phyloP scores from a whole-genome alignment of 345 rosid genomes.

The Eucalyptus pauciflora region DNA sequence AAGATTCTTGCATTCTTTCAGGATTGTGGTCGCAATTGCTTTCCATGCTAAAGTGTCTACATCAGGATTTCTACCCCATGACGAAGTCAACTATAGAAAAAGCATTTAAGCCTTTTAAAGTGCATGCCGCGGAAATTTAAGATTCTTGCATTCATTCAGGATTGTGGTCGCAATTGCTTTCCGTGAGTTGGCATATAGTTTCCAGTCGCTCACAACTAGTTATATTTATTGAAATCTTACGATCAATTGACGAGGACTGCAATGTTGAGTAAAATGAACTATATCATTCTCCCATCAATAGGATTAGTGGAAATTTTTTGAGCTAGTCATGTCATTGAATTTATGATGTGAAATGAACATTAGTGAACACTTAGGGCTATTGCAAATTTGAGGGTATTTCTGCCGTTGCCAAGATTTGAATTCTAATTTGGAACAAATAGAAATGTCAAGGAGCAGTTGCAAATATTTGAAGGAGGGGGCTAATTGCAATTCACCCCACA shows the following conservation, averaged over 20 bases:
- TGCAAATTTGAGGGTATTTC: not conserved
- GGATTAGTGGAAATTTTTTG: not conserved
- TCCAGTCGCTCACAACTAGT: too few species aligned
- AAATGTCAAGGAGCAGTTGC: not conserved
- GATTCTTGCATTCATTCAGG: not conserved
- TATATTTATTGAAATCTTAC: not conserved
- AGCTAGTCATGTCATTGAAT: not conserved
- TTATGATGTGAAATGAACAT: not conserved
- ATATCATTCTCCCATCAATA: not conserved
- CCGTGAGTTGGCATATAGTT: not conserved
- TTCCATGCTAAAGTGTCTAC: too few species aligned
- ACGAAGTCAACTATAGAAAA: not conserved
- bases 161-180: not conserved
- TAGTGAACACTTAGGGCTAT: not conserved
- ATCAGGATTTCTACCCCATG: not conserved
- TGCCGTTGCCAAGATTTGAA: not conserved
- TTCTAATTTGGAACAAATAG: not conserved
- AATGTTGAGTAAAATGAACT: not conserved
- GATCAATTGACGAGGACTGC: not conserved
- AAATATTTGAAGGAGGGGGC: not conserved
- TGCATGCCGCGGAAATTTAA: not conserved
- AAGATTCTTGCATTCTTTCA: too few species aligned
- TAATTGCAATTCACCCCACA: not conserved
- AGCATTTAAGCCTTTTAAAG: not conserved
- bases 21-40: too few species aligned